phyloP scores from a whole-genome alignment of 805 yeast species.

The Yamadazyma paraphyllophila region DNA sequence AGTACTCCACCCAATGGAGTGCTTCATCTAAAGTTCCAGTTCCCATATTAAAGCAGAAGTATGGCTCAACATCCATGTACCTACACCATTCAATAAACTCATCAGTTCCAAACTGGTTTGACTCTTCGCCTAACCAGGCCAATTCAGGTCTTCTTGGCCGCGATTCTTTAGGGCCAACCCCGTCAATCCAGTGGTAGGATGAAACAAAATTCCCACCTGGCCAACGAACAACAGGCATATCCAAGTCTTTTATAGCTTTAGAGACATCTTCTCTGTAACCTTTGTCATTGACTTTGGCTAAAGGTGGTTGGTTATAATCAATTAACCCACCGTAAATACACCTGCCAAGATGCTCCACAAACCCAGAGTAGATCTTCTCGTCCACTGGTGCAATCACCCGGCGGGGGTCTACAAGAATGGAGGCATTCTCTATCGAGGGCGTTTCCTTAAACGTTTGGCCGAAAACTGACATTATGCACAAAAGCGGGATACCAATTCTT shows the following conservation, averaged over 20 bases:
- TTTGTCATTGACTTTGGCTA: conserved; percentile 18
- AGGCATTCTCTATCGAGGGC: conserved; percentile 9
- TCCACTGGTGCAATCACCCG: conserved; percentile 23
- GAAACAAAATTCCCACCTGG: conserved; percentile 37
- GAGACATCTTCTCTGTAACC: conserved; percentile 29
- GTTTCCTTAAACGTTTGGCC: conserved; percentile 17
- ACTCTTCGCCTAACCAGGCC: conserved; percentile 33
- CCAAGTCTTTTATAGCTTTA: conserved; percentile 26
- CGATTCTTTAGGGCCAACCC: conserved; percentile 27
- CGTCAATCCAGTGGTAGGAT: conserved; percentile 34
- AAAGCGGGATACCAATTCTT: background rate
- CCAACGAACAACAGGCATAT: conserved; percentile 34
- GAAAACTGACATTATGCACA: conserved; percentile 15
- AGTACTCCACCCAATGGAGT: conserved; percentile 33
- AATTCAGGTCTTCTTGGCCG: conserved; percentile 32
- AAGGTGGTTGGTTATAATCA: conserved; percentile 20
- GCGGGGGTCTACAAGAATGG: conserved; percentile 27
- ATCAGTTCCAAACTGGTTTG: conserved; percentile 32
- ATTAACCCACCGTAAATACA: conserved; percentile 38
- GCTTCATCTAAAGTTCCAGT: conserved; percentile 37
- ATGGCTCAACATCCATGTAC: conserved; percentile 27
- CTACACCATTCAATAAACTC: conserved; percentile 35
- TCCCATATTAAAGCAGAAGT: conserved; percentile 34
- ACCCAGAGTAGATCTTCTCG: conserved; percentile 30
- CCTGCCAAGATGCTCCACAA: conserved; percentile 35